phyloP scores from a whole-genome alignment of 768 basidiomycete species.

The Mycena amicta region DNA sequence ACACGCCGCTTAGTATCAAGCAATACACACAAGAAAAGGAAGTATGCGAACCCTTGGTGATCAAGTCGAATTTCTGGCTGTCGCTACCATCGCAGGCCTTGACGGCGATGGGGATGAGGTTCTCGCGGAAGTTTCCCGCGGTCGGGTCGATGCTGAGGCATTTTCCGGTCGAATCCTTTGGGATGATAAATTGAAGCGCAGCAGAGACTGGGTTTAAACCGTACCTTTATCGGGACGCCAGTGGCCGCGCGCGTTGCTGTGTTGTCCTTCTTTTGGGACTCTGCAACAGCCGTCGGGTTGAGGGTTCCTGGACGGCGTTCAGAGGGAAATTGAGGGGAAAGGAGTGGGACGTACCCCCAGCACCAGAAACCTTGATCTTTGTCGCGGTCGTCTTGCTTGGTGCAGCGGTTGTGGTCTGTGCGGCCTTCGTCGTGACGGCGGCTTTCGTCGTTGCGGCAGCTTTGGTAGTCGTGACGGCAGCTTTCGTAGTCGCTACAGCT shows the following conservation, averaged over 20 bases:
- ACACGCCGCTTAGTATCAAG: too few species aligned
- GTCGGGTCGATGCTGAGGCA: neutral
- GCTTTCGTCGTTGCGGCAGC: neutral
- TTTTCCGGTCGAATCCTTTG: neutral
- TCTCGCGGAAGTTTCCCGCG: neutral
- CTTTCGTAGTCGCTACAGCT: neutral
- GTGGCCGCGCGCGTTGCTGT: neutral
- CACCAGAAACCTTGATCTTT: slow-evolving; percentile 18
- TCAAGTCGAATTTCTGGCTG: slow-evolving; percentile 19
- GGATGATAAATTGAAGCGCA: too few species aligned
- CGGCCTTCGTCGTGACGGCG: neutral
- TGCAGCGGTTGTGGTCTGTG: neutral
- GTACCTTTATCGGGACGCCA: neutral
- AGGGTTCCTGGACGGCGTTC: neutral
- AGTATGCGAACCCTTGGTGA: too few species aligned
- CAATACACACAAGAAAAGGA: too few species aligned
- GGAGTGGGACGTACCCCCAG: too few species aligned
- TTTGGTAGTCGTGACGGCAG: slow-evolving; percentile 1
- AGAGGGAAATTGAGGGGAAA: too few species aligned
- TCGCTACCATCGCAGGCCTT: neutral
- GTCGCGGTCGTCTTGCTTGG: too few species aligned
- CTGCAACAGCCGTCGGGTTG: neutral
- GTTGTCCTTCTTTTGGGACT: neutral
- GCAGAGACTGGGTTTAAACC: too few species aligned
- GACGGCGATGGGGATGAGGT: neutral